A percentile compares a stretch with the other conserved stretches of the same genome.
Evolutionary conservation across 257 asterid species (phyloP).

Genomic region (Verbascum thapsus): DNA sequence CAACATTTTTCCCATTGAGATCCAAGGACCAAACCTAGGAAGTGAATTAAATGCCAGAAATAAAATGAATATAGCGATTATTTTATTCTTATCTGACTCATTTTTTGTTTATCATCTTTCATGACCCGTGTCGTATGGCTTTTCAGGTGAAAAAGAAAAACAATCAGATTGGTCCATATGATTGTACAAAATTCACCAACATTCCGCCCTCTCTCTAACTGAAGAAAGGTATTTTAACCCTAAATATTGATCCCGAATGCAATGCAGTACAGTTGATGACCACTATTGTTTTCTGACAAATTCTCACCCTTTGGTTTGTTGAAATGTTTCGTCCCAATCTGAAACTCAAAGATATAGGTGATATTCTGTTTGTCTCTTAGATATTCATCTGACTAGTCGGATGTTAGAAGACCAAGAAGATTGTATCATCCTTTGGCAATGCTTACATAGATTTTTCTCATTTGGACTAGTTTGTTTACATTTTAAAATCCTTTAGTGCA

Average conservation of each 20-base stretch:
- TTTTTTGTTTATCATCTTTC: conserved; percentile 12
- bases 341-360: neutral
- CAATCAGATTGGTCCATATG: conserved; percentile 79
- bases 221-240: conserved; percentile 38
- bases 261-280: conserved; percentile 17
- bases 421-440: neutral
- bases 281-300: conserved; percentile 15
- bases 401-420: too few relatives aligned
- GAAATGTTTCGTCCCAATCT: neutral
- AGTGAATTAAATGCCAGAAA: neutral
- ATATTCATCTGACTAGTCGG: too few relatives aligned
- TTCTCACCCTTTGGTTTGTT: conserved; percentile 3
- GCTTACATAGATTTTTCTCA: neutral
- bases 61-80: neutral
- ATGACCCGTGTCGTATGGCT: conserved; percentile 25
- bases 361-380: too few relatives aligned
- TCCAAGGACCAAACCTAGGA: too few relatives aligned
- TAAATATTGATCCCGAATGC: conserved; percentile 31
- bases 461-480: too few relatives aligned
- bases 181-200: conserved; percentile 77
- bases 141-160: conserved; percentile 76
- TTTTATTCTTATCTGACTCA: neutral
- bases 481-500: too few relatives aligned
- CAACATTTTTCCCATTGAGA: too few relatives aligned
- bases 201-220: conserved; percentile 40